Percentiles rank a stretch among this genome's conserved stretches.
Conservation (phyloP, 805 yeast genomes). For the Metschnikowia shivogae region DNA sequence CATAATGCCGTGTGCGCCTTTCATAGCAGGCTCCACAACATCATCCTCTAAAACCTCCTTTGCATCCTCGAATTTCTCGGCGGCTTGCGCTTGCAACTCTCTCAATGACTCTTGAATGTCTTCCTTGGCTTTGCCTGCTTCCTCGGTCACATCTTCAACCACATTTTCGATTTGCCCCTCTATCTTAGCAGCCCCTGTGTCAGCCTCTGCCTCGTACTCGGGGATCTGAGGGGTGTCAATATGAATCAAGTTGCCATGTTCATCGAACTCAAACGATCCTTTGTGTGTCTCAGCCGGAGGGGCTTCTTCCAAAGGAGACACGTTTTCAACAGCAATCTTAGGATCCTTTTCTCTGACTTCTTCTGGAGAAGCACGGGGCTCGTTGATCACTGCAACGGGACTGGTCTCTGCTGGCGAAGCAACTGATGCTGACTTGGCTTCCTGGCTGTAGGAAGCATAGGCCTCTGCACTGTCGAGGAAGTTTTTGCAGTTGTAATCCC, state of each 20-base stretch:
- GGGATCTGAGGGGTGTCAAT: constrained; percentile 15
- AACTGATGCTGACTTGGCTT: constrained; percentile 1
- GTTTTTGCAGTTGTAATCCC: constrained; percentile 86
- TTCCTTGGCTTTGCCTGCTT: background rate
- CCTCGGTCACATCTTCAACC: constrained; percentile 4
- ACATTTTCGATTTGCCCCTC: background rate
- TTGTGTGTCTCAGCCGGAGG: constrained; percentile 16
- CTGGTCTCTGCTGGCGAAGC: constrained; percentile 7
- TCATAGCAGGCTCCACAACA: background rate
- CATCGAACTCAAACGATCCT: constrained; percentile 13
- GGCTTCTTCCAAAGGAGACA: constrained; percentile 9
- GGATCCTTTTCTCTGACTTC: constrained; percentile 6
- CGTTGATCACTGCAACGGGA: constrained; percentile 8
- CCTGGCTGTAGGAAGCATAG: constrained; percentile 17
- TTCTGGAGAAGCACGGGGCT: constrained; percentile 10
- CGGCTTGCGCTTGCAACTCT: background rate
- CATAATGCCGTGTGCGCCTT: constrained; percentile 2
- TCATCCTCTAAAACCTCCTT: background rate
- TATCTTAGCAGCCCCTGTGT: constrained; percentile 1
- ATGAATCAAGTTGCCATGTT: constrained; percentile 5
- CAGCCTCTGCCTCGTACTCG: constrained; percentile 10
- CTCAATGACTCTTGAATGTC: constrained; percentile 5
- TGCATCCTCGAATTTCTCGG: background rate
- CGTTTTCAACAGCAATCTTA: background rate
- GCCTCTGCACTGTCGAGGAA: constrained; percentile 38